These are phyloP conservation scores for Cucurbita ficifolia DNA, from an alignment of 306 rosid species.

Conservation along the genomic window DNA sequence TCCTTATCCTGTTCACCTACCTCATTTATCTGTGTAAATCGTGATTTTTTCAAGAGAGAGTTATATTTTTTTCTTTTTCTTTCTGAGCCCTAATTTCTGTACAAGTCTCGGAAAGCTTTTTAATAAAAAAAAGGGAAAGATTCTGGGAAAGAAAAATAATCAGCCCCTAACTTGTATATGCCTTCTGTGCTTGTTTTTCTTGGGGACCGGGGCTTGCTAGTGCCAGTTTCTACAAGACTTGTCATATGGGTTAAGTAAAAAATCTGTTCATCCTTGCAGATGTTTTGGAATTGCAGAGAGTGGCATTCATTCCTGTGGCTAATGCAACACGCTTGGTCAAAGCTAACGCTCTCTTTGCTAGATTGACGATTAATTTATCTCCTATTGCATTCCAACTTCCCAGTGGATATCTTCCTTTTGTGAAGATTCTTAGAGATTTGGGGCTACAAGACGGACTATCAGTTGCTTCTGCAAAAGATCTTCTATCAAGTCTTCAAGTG, in stretches of 20 bases:
- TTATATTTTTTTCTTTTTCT: too few relatives aligned
- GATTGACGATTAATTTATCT: conserved; percentile 65
- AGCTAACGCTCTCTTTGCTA: conserved; percentile 67
- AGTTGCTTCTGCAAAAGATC: conserved; percentile 64
- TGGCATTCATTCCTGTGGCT: conserved; percentile 89
- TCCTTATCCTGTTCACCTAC: background rate
- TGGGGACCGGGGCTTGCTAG: background rate
- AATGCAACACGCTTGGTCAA: conserved; percentile 88
- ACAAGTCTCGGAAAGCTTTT: background rate
- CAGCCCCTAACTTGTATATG: background rate
- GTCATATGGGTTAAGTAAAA: background rate
- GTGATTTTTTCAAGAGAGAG: too few relatives aligned
- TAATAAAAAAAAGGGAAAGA: background rate
- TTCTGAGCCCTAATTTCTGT: background rate
- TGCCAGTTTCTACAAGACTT: background rate
- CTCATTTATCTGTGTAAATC: background rate
- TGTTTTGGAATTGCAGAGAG: conserved; percentile 39
- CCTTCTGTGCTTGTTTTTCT: background rate
- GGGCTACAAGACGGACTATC: conserved; percentile 79
- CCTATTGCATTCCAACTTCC: conserved; percentile 98
- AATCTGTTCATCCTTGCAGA: conserved; percentile 34
- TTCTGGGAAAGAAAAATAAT: background rate
- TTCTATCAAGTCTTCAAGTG: conserved; percentile 70
- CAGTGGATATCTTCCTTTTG: conserved; percentile 59
- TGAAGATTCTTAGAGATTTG: conserved; percentile 71